phyloP scores from a whole-genome alignment of 139 green algal species.

The Asterochloris erici region DNA sequence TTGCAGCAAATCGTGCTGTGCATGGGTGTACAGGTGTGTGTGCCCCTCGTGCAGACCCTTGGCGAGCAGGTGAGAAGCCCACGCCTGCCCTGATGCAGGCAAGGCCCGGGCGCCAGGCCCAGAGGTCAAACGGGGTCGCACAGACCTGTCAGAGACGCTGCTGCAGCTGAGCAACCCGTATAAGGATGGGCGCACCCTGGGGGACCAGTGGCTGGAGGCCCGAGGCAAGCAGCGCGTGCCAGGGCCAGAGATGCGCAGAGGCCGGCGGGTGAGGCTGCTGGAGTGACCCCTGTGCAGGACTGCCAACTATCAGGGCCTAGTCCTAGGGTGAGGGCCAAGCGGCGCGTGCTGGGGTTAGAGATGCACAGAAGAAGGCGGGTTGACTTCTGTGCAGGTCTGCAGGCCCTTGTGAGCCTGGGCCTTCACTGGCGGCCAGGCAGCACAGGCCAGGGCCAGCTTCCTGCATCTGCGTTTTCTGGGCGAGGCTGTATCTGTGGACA shows the following conservation, averaged over 20 bases:
- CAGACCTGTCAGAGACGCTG: slow-evolving; percentile 19
- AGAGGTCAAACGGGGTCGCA: slow-evolving; percentile 9
- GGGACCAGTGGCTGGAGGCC: slow-evolving; percentile 17
- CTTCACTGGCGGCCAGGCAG: too few species aligned
- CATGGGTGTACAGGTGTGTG: too few species aligned
- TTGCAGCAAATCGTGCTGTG: not conserved
- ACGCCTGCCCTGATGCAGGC: not conserved
- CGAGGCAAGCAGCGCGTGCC: slow-evolving; percentile 13
- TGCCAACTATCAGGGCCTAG: too few species aligned
- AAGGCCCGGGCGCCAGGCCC: slow-evolving; percentile 12
- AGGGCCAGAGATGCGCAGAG: slow-evolving; percentile 17
- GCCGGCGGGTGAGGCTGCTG: slow-evolving; percentile 5
- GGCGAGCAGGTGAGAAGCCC: not conserved
- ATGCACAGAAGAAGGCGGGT: too few species aligned
- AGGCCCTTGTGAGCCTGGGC: too few species aligned
- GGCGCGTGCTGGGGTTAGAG: too few species aligned
- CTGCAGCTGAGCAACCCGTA: slow-evolving; percentile 23
- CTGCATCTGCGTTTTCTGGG: too few species aligned
- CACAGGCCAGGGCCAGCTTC: too few species aligned
- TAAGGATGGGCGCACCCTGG: slow-evolving; percentile 16
- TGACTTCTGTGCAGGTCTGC: too few species aligned
- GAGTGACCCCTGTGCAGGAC: too few species aligned
- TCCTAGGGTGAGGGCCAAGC: too few species aligned
- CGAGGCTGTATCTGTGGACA: too few species aligned
- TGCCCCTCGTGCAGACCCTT: not conserved